phyloP scores from a whole-genome alignment of 352 stramenopile species.

The Phytopythium cucurbitacearum region DNA sequence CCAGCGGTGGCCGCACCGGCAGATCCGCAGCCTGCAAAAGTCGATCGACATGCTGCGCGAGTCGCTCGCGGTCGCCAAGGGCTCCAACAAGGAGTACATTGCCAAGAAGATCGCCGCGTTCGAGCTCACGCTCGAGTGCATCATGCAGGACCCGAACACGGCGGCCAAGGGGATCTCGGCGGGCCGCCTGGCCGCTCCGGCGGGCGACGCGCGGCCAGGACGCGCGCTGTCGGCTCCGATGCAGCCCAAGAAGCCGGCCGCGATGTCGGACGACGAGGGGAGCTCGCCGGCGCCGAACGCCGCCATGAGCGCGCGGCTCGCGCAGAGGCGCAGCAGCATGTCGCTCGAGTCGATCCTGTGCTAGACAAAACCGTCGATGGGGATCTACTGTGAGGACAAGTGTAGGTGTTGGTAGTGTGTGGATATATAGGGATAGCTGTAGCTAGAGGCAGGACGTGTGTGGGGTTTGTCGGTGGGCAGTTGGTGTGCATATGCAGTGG shows the following conservation, averaged over 20 bases:
- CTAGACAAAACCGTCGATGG: slow-evolving; percentile 14
- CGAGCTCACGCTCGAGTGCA: slow-evolving; percentile 77
- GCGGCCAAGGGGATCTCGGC: slow-evolving; percentile 69
- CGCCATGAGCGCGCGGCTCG: slow-evolving; percentile 3
- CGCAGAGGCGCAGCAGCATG: slow-evolving; percentile 49
- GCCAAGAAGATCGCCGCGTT: slow-evolving; percentile 79
- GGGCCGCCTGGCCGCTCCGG: slow-evolving; percentile 49
- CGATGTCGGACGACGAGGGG: slow-evolving; percentile 48
- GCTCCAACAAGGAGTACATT: slow-evolving; percentile 77
- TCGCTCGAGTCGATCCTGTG: slow-evolving; percentile 74
- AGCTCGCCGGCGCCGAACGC: slow-evolving; percentile 10
- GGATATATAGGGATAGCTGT: neutral
- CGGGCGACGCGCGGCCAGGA: slow-evolving; percentile 32
- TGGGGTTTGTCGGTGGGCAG: neutral
- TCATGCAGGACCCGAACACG: slow-evolving; percentile 78
- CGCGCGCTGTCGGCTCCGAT: slow-evolving; percentile 10
- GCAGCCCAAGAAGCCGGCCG: slow-evolving; percentile 15
- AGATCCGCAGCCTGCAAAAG: slow-evolving; percentile 81
- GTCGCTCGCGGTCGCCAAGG: slow-evolving; percentile 65
- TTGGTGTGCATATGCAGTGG: no score
- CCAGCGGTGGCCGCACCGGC: slow-evolving; percentile 77
- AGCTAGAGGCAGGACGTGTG: neutral
- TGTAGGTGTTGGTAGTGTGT: neutral
- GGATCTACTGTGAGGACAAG: neutral
- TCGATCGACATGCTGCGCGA: slow-evolving; percentile 80